phyloP scores from a whole-genome alignment of 2,329 filamentous ascomycete genomes.

The Hyphodiscus sp. region DNA sequence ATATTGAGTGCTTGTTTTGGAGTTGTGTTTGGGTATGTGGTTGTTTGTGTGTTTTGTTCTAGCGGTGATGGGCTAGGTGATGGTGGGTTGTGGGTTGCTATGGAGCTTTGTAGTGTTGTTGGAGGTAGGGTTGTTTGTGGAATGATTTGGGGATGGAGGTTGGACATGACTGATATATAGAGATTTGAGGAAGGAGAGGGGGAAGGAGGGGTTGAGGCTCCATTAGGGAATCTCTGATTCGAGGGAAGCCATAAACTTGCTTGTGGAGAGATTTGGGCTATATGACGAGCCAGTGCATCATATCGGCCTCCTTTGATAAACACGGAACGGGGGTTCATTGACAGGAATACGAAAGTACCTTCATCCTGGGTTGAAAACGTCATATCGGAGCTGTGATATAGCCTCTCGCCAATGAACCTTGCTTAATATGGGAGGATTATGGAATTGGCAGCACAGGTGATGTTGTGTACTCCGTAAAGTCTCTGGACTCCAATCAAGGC shows the following conservation, averaged over 20 bases:
- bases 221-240: conserved; percentile 3
- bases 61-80: too few relatives aligned
- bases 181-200: not conserved
- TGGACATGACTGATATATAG: conserved; percentile 15
- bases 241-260: conserved; percentile 3
- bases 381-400: conserved; percentile 5
- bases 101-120: conserved; percentile 16
- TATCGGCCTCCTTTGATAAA: not conserved
- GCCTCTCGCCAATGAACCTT: not conserved
- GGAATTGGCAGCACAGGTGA: not conserved
- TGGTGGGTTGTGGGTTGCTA: conserved; percentile 5
- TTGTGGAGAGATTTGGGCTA: not conserved
- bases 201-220: not conserved
- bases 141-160: not conserved
- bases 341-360: not conserved
- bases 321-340: not conserved
- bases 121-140: conserved; percentile 5
- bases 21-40: not conserved
- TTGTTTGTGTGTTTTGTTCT: not conserved
- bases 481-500: not conserved
- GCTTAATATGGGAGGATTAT: not conserved
- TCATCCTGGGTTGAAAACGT: conserved; percentile 6
- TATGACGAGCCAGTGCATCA: not conserved
- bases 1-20: conserved; percentile 10
- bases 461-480: not conserved